phyloP scores from a whole-genome alignment of 495 filamentous ascomycete genomes.

The Aspergillus asperescens region DNA sequence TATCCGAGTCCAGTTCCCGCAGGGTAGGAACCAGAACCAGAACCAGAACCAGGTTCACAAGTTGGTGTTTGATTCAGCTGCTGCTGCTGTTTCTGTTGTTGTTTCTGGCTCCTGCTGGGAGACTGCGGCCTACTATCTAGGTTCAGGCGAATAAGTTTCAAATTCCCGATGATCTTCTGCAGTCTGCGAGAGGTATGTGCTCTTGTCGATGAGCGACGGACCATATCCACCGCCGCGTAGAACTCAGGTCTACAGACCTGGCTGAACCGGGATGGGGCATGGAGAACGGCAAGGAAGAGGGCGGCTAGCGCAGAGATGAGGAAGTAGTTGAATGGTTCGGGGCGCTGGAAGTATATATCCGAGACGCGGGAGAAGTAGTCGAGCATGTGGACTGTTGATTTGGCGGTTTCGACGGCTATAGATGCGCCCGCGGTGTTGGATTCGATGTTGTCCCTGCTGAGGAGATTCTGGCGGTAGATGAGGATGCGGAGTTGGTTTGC shows the following conservation, averaged over 20 bases:
- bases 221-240: constrained; percentile 72
- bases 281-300: constrained; percentile 70
- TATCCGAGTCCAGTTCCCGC: background rate
- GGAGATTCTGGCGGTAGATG: constrained; percentile 71
- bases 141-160: constrained; percentile 35
- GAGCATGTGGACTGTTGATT: constrained; percentile 68
- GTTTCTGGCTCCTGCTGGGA: background rate
- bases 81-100: background rate
- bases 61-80: no score
- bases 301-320: constrained; percentile 72
- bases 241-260: constrained; percentile 66
- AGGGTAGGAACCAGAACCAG: no score
- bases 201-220: constrained; percentile 53
- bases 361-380: constrained; percentile 66
- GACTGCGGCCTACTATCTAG: no score
- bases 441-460: constrained; percentile 64
- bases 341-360: constrained; percentile 67
- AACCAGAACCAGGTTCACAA: no score
- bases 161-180: constrained; percentile 36
- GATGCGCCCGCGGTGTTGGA: constrained; percentile 59
- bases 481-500: constrained; percentile 77
- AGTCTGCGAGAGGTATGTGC: constrained; percentile 34
- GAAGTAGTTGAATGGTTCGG: constrained; percentile 82
- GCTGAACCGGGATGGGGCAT: constrained; percentile 70
- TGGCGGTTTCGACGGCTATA: constrained; percentile 66